A percentile compares a stretch with the other conserved stretches of the same genome.
Evolutionary conservation across 805 yeast genomes (phyloP).

Genomic region (Schizosaccharomyces osmophilus): DNA sequence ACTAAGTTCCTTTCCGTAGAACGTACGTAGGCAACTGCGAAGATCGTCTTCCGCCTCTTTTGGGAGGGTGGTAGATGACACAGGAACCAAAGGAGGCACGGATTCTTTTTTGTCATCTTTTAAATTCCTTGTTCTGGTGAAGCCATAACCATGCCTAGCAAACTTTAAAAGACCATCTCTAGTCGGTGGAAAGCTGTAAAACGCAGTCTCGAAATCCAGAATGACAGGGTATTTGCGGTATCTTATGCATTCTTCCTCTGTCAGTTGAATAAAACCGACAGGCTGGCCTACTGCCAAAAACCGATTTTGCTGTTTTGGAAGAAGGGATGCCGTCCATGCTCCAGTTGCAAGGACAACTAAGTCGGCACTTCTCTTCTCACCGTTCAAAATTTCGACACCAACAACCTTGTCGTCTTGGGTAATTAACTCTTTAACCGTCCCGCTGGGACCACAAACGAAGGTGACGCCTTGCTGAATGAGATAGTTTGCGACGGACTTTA

Average conservation of each 20-base stretch:
- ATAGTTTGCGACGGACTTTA: constrained; percentile 3
- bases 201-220: constrained; percentile 7
- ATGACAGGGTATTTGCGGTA: constrained; percentile 7
- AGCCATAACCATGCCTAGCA: constrained; percentile 2
- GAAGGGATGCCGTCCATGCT: constrained; percentile 9
- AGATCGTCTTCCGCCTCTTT: neutral
- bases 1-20: neutral
- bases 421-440: constrained; percentile 3
- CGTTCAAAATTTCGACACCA: neutral
- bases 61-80: neutral
- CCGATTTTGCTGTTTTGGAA: constrained; percentile 1
- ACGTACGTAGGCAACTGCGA: neutral
- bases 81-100: neutral
- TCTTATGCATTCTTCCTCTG: constrained; percentile 6
- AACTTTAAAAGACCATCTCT: constrained; percentile 1
- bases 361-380: constrained; percentile 4
- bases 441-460: constrained; percentile 4
- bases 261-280: constrained; percentile 7
- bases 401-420: neutral
- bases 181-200: constrained; percentile 4
- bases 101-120: neutral
- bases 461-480: constrained; percentile 6
- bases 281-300: constrained; percentile 9
- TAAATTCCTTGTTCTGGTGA: neutral
- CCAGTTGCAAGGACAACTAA: constrained; percentile 8